Evolutionary conservation across 176 grass and related monocot species (phyloP).

Genomic region (Aegilops sharonensis): DNA sequence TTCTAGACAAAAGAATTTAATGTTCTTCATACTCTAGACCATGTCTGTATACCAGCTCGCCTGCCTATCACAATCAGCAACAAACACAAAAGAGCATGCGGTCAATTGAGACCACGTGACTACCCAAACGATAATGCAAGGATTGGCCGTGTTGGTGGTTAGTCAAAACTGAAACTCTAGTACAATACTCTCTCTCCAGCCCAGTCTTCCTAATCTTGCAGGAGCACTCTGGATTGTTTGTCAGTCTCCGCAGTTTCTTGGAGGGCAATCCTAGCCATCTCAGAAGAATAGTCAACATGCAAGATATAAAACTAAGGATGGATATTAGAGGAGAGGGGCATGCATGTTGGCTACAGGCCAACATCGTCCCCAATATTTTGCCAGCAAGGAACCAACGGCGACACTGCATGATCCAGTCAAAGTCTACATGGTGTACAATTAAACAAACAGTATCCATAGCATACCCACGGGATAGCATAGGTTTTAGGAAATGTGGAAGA

Average conservation of each 20-base stretch:
- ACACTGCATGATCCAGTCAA: constrained; percentile 12
- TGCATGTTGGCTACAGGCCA: not conserved
- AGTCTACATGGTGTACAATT: not conserved
- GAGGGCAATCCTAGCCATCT: not conserved
- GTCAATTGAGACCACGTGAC: constrained; percentile 10
- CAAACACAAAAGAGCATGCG: not conserved
- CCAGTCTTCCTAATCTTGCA: not conserved
- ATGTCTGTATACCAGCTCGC: not conserved
- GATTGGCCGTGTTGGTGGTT: not conserved
- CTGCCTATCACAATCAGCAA: not conserved
- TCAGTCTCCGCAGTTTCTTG: constrained; percentile 1
- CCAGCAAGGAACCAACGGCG: constrained; percentile 1
- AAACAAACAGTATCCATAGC: not conserved
- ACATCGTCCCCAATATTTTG: not conserved
- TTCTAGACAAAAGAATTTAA: too few species aligned
- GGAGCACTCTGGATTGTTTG: not conserved
- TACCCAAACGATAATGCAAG: not conserved
- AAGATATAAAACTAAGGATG: not conserved
- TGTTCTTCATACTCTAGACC: too few species aligned
- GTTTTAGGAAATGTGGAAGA: not conserved
- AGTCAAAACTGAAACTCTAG: constrained; percentile 12
- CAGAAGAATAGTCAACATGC: constrained; percentile 10
- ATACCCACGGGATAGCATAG: constrained; percentile 15
- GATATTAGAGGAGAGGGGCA: not conserved
- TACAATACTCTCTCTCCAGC: not conserved